Conservation (phyloP, 305 asterid species). For the Ajuga reptans region DNA sequence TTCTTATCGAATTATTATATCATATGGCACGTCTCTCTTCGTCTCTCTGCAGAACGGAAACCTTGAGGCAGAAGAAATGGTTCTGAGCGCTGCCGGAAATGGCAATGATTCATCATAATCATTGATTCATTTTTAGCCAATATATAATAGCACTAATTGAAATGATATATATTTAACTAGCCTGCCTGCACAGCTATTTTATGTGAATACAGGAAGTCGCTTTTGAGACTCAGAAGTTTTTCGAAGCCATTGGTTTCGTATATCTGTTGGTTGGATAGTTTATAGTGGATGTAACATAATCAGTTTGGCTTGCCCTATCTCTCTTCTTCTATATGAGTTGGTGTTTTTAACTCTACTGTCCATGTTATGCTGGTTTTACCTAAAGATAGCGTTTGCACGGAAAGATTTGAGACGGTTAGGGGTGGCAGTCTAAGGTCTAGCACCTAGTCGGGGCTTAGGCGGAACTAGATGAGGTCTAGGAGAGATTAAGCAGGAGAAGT, state of each 20-base stretch:
- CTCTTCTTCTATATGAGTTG: neutral
- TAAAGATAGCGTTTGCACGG: neutral
- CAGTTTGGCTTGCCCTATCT: neutral
- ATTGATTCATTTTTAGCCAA: slow-evolving; percentile 15
- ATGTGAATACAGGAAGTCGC: slow-evolving; percentile 14
- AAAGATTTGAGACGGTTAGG: too few relatives aligned
- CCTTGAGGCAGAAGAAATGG: slow-evolving; percentile 42
- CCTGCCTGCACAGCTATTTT: slow-evolving; percentile 12
- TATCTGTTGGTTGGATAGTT: neutral
- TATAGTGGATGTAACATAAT: slow-evolving; percentile 17
- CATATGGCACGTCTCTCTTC: neutral
- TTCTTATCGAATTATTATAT: neutral
- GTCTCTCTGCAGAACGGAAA: slow-evolving; percentile 34
- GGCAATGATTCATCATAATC: slow-evolving; percentile 37
- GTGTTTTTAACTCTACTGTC: neutral
- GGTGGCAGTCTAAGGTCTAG: too few relatives aligned
- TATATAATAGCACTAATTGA: neutral
- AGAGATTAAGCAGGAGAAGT: too few relatives aligned
- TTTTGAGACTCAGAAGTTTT: slow-evolving; percentile 3
- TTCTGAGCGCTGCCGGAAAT: slow-evolving; percentile 31
- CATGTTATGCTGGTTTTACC: neutral
- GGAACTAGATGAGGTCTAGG: too few relatives aligned
- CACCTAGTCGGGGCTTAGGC: too few relatives aligned
- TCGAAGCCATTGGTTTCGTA: neutral
- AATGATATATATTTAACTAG: slow-evolving; percentile 21